Conservation (phyloP, 768 basidiomycete genomes). For the Mycena floridula region DNA sequence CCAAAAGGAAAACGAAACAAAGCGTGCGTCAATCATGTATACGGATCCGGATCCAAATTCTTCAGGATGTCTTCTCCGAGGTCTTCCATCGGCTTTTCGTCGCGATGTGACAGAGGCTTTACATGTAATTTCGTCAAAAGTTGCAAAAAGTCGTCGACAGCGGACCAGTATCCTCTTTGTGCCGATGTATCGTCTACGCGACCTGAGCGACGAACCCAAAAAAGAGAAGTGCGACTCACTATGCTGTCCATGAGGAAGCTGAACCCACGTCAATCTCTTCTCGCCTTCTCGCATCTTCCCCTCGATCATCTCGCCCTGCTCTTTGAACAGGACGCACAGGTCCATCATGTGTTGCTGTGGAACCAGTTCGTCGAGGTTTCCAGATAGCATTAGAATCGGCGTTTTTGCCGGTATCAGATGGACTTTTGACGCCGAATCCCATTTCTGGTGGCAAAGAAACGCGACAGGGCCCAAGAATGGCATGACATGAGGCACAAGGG, state of each 20-base stretch:
- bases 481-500: slow-evolving; percentile 74
- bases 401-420: slow-evolving; percentile 53
- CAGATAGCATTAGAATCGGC: slow-evolving; percentile 82
- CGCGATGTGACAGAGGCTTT: too few species aligned
- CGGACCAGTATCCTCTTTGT: not conserved
- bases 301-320: slow-evolving; percentile 34
- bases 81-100: too few species aligned
- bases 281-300: not conserved
- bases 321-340: slow-evolving; percentile 59
- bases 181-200: not conserved
- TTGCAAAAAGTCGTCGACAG: not conserved
- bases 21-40: too few species aligned
- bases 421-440: slow-evolving; percentile 73
- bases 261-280: not conserved
- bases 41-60: too few species aligned
- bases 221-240: not conserved
- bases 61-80: too few species aligned
- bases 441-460: slow-evolving; percentile 82
- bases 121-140: too few species aligned
- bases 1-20: too few species aligned
- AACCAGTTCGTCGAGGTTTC: slow-evolving; percentile 65
- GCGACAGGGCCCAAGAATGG: slow-evolving; percentile 69
- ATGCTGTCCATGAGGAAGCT: not conserved
- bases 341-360: slow-evolving; percentile 72
- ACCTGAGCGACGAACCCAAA: not conserved